These are phyloP conservation scores for Heterococcus sp. DNA, from an alignment of 108 stramenopile species.

Conservation along the genomic window DNA sequence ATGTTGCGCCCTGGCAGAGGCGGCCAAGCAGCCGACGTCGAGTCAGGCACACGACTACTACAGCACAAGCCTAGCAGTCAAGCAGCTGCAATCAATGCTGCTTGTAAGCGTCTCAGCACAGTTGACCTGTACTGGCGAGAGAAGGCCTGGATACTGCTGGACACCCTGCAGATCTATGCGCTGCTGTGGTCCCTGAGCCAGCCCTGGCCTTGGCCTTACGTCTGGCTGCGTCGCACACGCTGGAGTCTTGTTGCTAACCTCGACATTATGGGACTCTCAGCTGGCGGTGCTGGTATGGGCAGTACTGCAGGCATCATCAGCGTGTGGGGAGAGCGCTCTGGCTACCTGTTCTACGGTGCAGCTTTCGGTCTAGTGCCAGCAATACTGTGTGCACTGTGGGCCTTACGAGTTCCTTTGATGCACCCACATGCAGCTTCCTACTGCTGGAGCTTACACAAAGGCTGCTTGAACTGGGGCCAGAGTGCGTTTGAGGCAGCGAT, in stretches of 20 bases:
- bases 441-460: background rate
- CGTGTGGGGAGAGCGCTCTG: constrained; percentile 15
- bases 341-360: constrained; percentile 14
- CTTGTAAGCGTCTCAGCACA: background rate
- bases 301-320: constrained; percentile 2
- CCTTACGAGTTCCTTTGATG: background rate
- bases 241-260: constrained; percentile 29
- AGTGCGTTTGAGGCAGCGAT: constrained; percentile 7
- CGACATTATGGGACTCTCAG: constrained; percentile 17
- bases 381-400: constrained; percentile 12
- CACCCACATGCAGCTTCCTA: background rate
- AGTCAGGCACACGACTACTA: background rate
- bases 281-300: constrained; percentile 8
- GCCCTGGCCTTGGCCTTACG: constrained; percentile 39
- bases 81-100: background rate
- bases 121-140: constrained; percentile 23
- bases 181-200: constrained; percentile 40
- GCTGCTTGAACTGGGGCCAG: background rate
- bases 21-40: no score
- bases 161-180: constrained; percentile 40
- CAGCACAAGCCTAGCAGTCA: background rate
- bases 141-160: constrained; percentile 7
- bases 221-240: constrained; percentile 13
- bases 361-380: constrained; percentile 1
- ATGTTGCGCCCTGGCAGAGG: no score